Evolutionary conservation across 805 yeast genomes (phyloP).

Genomic region (Ogataea nitratoaversa): DNA sequence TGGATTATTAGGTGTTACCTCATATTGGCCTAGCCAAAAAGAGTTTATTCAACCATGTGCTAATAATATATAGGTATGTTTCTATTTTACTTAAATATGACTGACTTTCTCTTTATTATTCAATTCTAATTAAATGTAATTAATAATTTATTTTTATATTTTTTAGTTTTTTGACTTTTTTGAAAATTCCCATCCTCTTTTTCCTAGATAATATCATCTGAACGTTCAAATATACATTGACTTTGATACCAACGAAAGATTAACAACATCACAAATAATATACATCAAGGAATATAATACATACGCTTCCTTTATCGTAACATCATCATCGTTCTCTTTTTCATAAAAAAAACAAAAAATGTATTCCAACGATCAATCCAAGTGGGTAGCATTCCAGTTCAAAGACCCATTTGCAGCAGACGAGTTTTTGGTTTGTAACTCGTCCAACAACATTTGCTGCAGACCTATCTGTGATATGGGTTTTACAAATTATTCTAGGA

Average conservation of each 20-base stretch:
- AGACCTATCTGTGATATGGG: constrained; percentile 64
- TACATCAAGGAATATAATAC: background rate
- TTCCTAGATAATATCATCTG: background rate
- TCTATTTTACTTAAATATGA: background rate
- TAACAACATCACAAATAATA: no score
- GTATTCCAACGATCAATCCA: constrained; percentile 41
- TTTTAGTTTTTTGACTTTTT: background rate
- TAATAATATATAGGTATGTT: no score
- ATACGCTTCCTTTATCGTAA: no score
- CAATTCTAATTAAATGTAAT: no score
- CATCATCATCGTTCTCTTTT: no score
- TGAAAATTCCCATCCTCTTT: background rate
- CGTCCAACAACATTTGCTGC: constrained; percentile 42
- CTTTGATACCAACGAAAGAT: no score
- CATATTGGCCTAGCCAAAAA: no score
- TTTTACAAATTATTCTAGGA: constrained; percentile 37
- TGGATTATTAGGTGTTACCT: no score
- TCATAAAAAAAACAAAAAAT: constrained; percentile 7
- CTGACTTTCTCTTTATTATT: background rate
- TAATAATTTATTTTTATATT: no score
- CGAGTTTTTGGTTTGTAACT: constrained; percentile 50
- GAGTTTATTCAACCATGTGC: no score
- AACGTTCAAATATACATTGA: background rate
- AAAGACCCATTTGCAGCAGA: constrained; percentile 64
- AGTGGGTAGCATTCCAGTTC: constrained; percentile 63